Conservation (phyloP, 2,329 filamentous ascomycete species). For the Stagonosporopsis rhizophila region DNA sequence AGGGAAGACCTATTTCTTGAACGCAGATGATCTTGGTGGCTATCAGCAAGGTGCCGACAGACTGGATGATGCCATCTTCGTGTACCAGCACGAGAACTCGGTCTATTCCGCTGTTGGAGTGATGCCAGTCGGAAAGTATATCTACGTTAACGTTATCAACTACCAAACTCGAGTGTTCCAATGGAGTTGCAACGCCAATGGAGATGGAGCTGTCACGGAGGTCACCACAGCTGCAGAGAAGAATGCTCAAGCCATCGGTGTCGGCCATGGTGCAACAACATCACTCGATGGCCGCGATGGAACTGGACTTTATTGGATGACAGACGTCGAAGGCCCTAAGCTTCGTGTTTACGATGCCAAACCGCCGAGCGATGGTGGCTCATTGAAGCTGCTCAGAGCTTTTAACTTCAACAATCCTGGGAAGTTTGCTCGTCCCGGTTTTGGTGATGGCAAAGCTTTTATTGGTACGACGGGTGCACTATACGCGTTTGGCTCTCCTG, state of each 20-base stretch:
- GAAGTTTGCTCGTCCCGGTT: conserved; percentile 66
- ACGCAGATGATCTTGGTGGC: conserved; percentile 59
- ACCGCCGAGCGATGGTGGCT: conserved; percentile 52
- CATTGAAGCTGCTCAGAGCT: conserved; percentile 57
- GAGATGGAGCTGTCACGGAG: conserved; percentile 62
- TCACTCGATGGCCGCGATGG: conserved; percentile 62
- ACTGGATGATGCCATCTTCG: conserved; percentile 54
- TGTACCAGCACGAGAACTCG: conserved; percentile 57
- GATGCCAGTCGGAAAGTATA: conserved; percentile 57
- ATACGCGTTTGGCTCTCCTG: conserved; percentile 64
- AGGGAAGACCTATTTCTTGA: conserved; percentile 60
- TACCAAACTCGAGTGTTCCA: conserved; percentile 65
- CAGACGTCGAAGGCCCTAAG: conserved; percentile 62
- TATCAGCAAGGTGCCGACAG: conserved; percentile 56
- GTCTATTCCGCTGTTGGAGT: conserved; percentile 59
- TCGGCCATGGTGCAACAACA: conserved; percentile 64
- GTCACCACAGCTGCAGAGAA: conserved; percentile 58
- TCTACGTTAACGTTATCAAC: conserved; percentile 62
- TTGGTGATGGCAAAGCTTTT: conserved; percentile 64
- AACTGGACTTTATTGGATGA: conserved; percentile 64
- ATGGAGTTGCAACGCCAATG: conserved; percentile 59
- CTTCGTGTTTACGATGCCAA: conserved; percentile 62
- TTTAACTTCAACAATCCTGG: conserved; percentile 61
- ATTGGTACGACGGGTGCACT: conserved; percentile 62
- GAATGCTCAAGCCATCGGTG: conserved; percentile 63